Evolutionary conservation across 108 stramenopile species (phyloP).

Genomic region (Fragilariopsis cylindrus): DNA sequence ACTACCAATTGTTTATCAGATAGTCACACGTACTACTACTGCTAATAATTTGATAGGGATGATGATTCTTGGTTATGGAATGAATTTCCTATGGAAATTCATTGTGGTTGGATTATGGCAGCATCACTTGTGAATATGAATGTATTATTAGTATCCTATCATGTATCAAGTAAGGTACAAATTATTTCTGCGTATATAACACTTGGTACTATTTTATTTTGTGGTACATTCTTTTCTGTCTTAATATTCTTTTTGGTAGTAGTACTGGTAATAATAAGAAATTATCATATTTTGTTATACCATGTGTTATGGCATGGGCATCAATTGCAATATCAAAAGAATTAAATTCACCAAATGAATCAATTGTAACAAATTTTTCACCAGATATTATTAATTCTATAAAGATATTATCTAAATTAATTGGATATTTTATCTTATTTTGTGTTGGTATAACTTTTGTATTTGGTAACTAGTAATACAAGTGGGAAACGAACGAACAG

Average conservation of each 20-base stretch:
- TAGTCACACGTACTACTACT: too few relatives aligned
- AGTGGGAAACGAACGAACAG: too few relatives aligned
- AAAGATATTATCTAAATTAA: neutral
- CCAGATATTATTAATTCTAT: constrained; percentile 23
- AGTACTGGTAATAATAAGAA: neutral
- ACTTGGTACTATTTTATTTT: constrained; percentile 46
- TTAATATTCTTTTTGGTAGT: neutral
- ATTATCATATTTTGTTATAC: constrained; percentile 54
- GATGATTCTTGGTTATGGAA: constrained; percentile 40
- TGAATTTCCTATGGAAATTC: constrained; percentile 75
- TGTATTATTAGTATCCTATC: constrained; percentile 56
- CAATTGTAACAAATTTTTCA: constrained; percentile 50
- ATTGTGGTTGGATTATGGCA: constrained; percentile 82
- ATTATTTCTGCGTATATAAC: constrained; percentile 49
- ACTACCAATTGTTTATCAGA: constrained; percentile 20
- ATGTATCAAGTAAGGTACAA: constrained; percentile 39
- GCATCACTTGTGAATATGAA: constrained; percentile 75
- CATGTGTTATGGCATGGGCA: constrained; percentile 76
- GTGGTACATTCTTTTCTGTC: constrained; percentile 41
- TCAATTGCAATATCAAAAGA: constrained; percentile 49
- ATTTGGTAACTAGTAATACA: too few relatives aligned
- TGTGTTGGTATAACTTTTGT: neutral
- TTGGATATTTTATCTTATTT: neutral
- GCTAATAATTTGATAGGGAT: too few relatives aligned
- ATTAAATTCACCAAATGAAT: constrained; percentile 47